Percentiles rank a stretch among this genome's conserved stretches.
Evolutionary conservation across 1,284 basidiomycete genomes (phyloP).

Genomic region (Sporisorium scitamineum): DNA sequence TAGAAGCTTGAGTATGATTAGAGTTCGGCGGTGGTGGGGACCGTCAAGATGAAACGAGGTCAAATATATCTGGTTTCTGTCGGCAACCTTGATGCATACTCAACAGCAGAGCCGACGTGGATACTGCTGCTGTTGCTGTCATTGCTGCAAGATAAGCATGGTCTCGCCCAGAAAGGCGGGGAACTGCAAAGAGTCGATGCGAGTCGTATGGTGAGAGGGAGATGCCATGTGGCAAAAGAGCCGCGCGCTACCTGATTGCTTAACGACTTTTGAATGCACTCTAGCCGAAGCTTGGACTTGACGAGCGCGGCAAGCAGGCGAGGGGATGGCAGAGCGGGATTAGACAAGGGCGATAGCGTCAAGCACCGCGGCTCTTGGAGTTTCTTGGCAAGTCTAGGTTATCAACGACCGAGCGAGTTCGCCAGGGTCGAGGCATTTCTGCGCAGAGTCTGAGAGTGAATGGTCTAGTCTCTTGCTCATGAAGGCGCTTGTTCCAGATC

Average conservation of each 20-base stretch:
- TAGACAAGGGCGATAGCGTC: too few relatives aligned
- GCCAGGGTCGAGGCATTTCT: background rate
- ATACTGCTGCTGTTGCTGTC: background rate
- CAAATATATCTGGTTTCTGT: background rate
- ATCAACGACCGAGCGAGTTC: background rate
- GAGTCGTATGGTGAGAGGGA: background rate
- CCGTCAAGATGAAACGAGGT: background rate
- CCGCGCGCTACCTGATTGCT: constrained; percentile 2
- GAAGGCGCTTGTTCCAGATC: too few relatives aligned
- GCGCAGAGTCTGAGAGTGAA: background rate
- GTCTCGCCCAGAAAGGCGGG: background rate
- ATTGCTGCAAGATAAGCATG: background rate
- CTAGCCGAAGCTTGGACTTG: background rate
- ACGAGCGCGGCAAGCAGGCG: background rate
- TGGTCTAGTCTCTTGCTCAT: too few relatives aligned
- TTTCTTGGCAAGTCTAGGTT: background rate
- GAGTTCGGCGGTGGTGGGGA: background rate
- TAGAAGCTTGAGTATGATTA: background rate
- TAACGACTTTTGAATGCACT: background rate
- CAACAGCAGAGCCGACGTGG: background rate
- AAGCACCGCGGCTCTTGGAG: background rate
- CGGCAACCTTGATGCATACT: background rate
- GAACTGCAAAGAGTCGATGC: too few relatives aligned
- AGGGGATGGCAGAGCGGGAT: background rate
- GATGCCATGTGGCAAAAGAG: background rate